Evolutionary conservation across 2,329 filamentous ascomycete species (phyloP).

Genomic region (Graphilbum sp.): DNA sequence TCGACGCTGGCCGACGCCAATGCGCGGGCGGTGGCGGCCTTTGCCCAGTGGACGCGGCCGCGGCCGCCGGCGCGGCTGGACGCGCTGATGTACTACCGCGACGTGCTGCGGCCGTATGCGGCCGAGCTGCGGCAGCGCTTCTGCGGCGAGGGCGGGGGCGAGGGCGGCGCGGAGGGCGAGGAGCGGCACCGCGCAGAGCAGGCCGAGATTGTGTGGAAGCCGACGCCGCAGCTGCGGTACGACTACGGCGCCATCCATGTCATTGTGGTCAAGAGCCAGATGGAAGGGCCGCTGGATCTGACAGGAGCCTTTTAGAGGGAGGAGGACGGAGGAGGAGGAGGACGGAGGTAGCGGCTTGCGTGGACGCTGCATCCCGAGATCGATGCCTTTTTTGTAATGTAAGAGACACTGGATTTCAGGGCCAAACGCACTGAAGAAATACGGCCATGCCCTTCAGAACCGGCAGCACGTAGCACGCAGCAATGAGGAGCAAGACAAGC

Average conservation of each 20-base stretch:
- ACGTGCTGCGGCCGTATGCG: constrained; percentile 2
- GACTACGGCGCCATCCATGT: constrained; percentile 16
- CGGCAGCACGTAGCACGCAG: no score
- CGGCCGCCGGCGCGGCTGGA: constrained; percentile 2
- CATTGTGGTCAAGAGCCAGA: constrained; percentile 17
- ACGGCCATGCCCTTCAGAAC: no score
- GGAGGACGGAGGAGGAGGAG: background rate
- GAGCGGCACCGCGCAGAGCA: background rate
- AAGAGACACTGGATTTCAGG: no score
- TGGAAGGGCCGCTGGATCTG: constrained; percentile 8
- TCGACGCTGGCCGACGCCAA: constrained; percentile 5
- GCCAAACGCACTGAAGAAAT: no score
- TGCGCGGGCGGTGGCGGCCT: constrained; percentile 2
- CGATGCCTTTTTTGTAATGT: no score
- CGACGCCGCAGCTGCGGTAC: constrained; percentile 13
- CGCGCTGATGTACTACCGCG: constrained; percentile 2
- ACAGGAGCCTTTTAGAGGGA: constrained; percentile 3
- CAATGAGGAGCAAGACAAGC: no score
- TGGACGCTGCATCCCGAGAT: no score
- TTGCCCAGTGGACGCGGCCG: constrained; percentile 3
- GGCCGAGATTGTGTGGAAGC: constrained; percentile 5
- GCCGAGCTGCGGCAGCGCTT: background rate
- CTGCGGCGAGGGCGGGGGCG: background rate
- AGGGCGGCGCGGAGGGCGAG: background rate
- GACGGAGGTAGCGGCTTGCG: background rate